phyloP scores from a whole-genome alignment of 257 asterid species.

The Mitragyna speciosa region DNA sequence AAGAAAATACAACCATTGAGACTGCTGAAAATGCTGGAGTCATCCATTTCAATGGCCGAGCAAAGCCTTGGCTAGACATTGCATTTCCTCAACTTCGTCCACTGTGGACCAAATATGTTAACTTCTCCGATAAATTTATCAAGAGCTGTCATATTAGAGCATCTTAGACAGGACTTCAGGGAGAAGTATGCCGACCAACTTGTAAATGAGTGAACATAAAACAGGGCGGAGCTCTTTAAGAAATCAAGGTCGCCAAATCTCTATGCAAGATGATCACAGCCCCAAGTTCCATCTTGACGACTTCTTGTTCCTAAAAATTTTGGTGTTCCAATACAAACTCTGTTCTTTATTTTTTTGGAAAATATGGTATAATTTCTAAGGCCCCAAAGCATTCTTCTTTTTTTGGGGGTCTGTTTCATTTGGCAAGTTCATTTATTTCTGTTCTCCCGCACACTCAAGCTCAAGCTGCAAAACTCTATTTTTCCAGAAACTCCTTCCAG shows the following conservation, averaged over 20 bases:
- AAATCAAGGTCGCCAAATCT: conserved; percentile 23
- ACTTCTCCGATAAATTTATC: conserved; percentile 77
- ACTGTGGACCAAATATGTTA: conserved; percentile 74
- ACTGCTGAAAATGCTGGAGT: conserved; percentile 83
- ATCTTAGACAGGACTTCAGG: conserved; percentile 36
- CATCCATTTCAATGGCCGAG: conserved; percentile 88
- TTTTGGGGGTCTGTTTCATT: not conserved
- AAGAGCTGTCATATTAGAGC: conserved; percentile 78
- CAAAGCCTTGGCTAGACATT: conserved; percentile 98
- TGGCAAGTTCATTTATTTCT: not conserved
- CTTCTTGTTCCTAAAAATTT: conserved; percentile 36
- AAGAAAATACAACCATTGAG: conserved; percentile 67
- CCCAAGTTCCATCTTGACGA: conserved; percentile 39
- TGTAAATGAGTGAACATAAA: conserved; percentile 41
- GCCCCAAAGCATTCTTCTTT: not conserved
- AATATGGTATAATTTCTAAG: not conserved
- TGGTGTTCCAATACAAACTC: conserved; percentile 20
- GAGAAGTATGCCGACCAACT: conserved; percentile 21
- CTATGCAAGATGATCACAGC: conserved; percentile 32
- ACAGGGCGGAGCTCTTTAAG: conserved; percentile 35
- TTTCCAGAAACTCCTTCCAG: not conserved
- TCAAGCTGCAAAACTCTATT: not conserved
- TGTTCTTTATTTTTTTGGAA: not conserved
- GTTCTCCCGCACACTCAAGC: not conserved
- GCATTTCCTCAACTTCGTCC: conserved; percentile 84